These are phyloP conservation scores for Calycina herbarum DNA, from an alignment of 2,329 filamentous ascomycete species.

Conservation along the genomic window DNA sequence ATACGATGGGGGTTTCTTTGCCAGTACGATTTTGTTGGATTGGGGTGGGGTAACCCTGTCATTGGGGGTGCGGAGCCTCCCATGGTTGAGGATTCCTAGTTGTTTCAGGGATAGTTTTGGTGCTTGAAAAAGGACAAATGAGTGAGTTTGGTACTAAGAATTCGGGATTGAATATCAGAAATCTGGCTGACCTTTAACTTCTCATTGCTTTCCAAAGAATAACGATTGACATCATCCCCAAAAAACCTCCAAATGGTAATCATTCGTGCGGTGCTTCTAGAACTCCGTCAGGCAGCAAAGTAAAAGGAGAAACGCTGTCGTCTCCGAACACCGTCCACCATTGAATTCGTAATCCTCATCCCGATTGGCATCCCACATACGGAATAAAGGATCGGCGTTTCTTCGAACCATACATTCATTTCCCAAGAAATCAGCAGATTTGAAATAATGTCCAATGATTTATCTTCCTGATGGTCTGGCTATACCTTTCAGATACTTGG, in stretches of 20 bases:
- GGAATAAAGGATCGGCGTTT: not conserved
- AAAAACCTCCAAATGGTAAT: no score
- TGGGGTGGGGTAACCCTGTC: slow-evolving; percentile 32
- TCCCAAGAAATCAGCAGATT: not conserved
- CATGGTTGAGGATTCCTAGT: slow-evolving; percentile 2
- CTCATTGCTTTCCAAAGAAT: not conserved
- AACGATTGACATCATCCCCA: not conserved
- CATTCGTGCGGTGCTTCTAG: not conserved
- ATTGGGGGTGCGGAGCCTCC: slow-evolving; percentile 12
- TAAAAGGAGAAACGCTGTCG: not conserved
- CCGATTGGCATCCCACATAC: not conserved
- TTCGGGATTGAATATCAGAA: not conserved
- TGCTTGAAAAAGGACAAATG: not conserved
- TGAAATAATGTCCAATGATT: not conserved
- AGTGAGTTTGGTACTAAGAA: not conserved
- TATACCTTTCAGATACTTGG: no score
- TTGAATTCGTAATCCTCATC: not conserved
- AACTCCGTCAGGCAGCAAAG: not conserved
- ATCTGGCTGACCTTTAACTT: not conserved
- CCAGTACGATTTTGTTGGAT: slow-evolving; percentile 39
- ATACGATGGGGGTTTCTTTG: slow-evolving; percentile 34
- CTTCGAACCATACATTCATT: not conserved
- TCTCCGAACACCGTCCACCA: not conserved
- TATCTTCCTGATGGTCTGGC: no score
- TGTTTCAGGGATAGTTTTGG: not conserved